Evolutionary conservation across 2,329 filamentous ascomycete genomes (phyloP).

Genomic region (Colletotrichum tropicale): DNA sequence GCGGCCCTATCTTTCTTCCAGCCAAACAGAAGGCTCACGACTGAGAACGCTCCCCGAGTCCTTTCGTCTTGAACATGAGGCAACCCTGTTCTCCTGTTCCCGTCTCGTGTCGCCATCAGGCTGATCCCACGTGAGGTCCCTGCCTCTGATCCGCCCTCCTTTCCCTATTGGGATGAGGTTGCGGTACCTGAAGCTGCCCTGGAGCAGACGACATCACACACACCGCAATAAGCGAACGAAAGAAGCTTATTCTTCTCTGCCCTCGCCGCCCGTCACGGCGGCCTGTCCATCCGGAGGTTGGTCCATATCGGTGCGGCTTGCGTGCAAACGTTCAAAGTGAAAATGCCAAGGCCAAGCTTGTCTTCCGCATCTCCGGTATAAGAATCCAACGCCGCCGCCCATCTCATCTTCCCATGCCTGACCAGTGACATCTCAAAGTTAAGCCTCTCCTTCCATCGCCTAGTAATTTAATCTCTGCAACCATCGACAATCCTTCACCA

Average conservation of each 20-base stretch:
- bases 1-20: background rate
- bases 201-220: background rate
- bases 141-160: conserved; percentile 1
- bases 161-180: conserved; percentile 14
- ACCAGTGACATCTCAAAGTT: background rate
- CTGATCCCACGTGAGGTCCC: conserved; percentile 1
- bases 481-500: background rate
- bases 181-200: conserved; percentile 15
- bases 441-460: background rate
- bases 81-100: background rate
- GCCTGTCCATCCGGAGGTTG: background rate
- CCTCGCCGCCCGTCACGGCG: background rate
- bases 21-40: background rate
- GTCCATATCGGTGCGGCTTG: background rate
- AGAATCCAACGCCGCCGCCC: background rate
- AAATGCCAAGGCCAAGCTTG: background rate
- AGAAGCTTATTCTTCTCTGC: background rate
- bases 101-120: background rate
- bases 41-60: background rate
- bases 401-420: background rate
- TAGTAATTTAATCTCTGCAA: background rate
- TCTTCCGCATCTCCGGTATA: background rate
- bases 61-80: background rate
- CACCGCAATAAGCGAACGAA: background rate
- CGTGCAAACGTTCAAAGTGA: background rate